Evolutionary conservation across 2,329 filamentous ascomycete genomes (phyloP), one percentile per base, ranked within the genome.

Genomic region (Basipetospora chlamydospora): DNA sequence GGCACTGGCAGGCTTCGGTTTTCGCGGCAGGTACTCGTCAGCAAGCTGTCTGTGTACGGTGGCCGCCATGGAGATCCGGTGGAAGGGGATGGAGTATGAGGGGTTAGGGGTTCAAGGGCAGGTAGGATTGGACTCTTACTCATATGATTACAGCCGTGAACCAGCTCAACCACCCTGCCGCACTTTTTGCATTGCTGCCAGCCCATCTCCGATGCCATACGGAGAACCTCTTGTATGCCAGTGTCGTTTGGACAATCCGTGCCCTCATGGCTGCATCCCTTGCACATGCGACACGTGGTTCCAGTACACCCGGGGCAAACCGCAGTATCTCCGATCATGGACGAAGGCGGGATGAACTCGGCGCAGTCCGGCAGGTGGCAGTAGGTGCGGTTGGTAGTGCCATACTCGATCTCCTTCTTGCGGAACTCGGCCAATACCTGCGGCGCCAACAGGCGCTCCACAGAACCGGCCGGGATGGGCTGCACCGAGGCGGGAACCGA

Each of bases 401-500:
- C 54, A 5, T 62, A 57, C 46, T 77, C 71, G 2, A 63, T 15
- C 25, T 59, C 55, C 46, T 68, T 74, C 2, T 47, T 48, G 9
- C 51, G 45, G 41, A 64, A 72, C 7, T 47, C 26, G 0, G 46
- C 42, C n/a, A 0, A 58, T 39, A 68, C 30, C 2, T 58, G 38
- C 0, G 42, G 5, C 0, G 52, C n/a, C n/a, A n/a, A n/a, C n/a
- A 45, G 0, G 76, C 64, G 55, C 2, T 44, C 28, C 0, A 46
- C 48, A 20, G 55, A 55, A 1, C 49, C 47, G 1, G 66, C 33
- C 0, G 58, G 47, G 5, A 76, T 64, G 0, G 47, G 39, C 70
- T 74, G 50, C 71, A 77, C 2, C 58, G 55, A 0, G 71, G 69
- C 0, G 71, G 72, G 39, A 71, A 77, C 0, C 69, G 45, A 0